A percentile compares a stretch with the other conserved stretches of the same genome.
These are phyloP conservation scores for Cerrena zonata DNA, from an alignment of 1,284 basidiomycete genomes.

Conservation along the genomic window DNA sequence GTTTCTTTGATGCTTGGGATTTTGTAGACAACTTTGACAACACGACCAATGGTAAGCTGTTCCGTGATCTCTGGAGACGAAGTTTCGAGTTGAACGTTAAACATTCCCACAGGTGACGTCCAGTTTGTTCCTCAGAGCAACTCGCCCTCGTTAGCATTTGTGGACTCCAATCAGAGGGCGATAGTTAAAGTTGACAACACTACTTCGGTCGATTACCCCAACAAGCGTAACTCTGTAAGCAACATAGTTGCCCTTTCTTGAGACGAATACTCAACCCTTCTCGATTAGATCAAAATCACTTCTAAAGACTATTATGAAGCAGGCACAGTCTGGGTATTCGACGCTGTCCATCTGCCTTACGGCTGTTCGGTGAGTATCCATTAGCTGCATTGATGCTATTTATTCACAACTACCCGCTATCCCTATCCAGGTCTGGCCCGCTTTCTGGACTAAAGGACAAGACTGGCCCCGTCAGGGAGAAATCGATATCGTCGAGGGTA, in stretches of 20 bases:
- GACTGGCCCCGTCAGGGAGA: conserved; percentile 46
- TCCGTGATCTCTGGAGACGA: neutral
- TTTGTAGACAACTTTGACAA: conserved; percentile 47
- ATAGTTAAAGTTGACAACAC: conserved; percentile 72
- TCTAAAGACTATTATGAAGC: conserved; percentile 13
- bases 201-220: conserved; percentile 47
- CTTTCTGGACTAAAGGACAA: conserved; percentile 44
- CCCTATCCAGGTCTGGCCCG: conserved; percentile 15
- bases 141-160: conserved; percentile 47
- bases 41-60: conserved; percentile 44
- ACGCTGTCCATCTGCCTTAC: conserved; percentile 16
- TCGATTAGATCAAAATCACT: conserved; percentile 15
- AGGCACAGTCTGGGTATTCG: conserved; percentile 16
- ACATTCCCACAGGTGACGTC: conserved; percentile 36
- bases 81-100: neutral
- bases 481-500: conserved; percentile 46
- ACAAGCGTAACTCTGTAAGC: conserved; percentile 67
- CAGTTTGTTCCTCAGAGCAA: conserved; percentile 41
- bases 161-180: conserved; percentile 49
- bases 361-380: conserved; percentile 16
- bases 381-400: neutral
- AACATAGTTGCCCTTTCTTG: neutral
- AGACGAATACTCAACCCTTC: neutral
- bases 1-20: conserved; percentile 48
- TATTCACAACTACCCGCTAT: neutral